Conservation (phyloP, 805 yeast species). For the Cyberlindnera mrakii region DNA sequence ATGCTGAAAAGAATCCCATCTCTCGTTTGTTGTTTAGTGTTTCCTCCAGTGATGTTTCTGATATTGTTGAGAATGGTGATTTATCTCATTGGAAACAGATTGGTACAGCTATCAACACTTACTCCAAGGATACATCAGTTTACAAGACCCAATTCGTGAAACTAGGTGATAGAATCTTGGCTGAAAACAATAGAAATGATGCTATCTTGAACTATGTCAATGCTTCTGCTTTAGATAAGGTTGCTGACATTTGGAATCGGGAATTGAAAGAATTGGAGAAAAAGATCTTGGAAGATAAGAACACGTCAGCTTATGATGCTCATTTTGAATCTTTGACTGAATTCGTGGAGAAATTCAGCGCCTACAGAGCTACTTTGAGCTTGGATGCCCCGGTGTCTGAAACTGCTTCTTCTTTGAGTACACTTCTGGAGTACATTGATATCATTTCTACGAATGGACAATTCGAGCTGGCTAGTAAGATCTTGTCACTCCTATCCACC, state of each 20-base stretch:
- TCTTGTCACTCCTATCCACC: conserved; percentile 66
- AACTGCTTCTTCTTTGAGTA: conserved; percentile 31
- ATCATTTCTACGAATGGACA: conserved; percentile 78
- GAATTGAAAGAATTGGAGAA: conserved; percentile 54
- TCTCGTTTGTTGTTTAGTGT: conserved; percentile 72
- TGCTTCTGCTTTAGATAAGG: conserved; percentile 74
- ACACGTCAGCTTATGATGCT: conserved; percentile 68
- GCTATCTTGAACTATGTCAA: conserved; percentile 77
- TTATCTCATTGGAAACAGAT: conserved; percentile 79
- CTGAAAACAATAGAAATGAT: conserved; percentile 51
- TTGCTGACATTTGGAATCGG: conserved; percentile 75
- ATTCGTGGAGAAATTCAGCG: conserved; percentile 78
- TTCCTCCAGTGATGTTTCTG: conserved; percentile 49
- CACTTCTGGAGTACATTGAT: conserved; percentile 76
- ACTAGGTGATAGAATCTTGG: conserved; percentile 73
- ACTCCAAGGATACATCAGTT: conserved; percentile 37
- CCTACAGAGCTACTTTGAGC: conserved; percentile 52
- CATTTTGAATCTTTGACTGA: conserved; percentile 75
- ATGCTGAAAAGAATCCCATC: conserved; percentile 42
- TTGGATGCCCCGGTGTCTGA: conserved; percentile 22
- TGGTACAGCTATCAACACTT: conserved; percentile 63
- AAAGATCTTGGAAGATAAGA: conserved; percentile 30
- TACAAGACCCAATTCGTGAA: conserved; percentile 51
- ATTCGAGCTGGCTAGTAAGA: conserved; percentile 70
- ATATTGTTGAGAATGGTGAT: conserved; percentile 72